Evolutionary conservation across 148 eudicot species (phyloP).

Genomic region (Vaccinium myrtillus): DNA sequence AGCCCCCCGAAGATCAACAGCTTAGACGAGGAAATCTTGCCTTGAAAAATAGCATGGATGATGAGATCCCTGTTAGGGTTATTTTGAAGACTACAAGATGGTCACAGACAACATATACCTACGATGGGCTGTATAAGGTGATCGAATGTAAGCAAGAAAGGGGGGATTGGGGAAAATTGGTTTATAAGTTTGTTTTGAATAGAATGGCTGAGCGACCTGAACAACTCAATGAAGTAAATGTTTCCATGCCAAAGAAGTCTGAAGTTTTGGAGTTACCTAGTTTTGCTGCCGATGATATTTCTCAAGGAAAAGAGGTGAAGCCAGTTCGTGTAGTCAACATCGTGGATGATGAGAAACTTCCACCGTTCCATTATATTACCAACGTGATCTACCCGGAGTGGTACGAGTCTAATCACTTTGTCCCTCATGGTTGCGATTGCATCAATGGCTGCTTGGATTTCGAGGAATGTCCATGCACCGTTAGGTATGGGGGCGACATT

Average conservation of each 20-base stretch:
- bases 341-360: conserved; percentile 23
- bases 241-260: background rate
- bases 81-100: conserved; percentile 18
- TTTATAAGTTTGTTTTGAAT: conserved; percentile 38
- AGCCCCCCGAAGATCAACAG: conserved; percentile 43
- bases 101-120: conserved; percentile 38
- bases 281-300: conserved; percentile 21
- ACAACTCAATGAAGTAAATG: background rate
- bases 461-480: conserved; percentile 24
- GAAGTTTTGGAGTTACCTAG: background rate
- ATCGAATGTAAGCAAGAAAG: conserved; percentile 24
- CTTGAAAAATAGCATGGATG: conserved; percentile 45
- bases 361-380: conserved; percentile 23
- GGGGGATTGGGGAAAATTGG: conserved; percentile 31
- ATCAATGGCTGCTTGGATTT: conserved; percentile 29
- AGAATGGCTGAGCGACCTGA: conserved; percentile 37
- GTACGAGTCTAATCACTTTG: background rate
- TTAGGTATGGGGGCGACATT: conserved; percentile 35
- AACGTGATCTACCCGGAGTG: conserved; percentile 27
- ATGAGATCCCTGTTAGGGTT: conserved; percentile 44
- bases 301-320: conserved; percentile 33
- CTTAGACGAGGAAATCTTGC: conserved; percentile 54
- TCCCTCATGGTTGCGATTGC: conserved; percentile 34
- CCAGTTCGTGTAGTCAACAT: conserved; percentile 28
- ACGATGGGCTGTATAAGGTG: conserved; percentile 61